These are phyloP conservation scores for Pseudocercospora fijiensis DNA, from an alignment of 2,329 filamentous ascomycete species.

Conservation along the genomic window DNA sequence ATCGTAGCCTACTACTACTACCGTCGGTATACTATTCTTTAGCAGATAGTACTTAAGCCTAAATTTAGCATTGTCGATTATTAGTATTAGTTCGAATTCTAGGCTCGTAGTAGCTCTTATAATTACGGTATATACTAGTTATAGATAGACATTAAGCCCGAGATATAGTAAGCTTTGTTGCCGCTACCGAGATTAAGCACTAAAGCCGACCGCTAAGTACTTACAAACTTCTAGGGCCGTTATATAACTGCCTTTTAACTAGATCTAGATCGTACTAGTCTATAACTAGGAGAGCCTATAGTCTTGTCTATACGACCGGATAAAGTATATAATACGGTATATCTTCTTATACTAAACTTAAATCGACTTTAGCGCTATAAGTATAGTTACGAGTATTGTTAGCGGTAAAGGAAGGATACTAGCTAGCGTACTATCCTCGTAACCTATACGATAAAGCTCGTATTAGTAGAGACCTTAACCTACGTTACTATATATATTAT, in stretches of 20 bases:
- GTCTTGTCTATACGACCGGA: neutral
- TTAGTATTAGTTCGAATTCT: neutral
- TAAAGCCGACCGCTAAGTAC: neutral
- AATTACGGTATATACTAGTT: neutral
- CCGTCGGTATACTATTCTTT: too few species aligned
- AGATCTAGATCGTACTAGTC: too few species aligned
- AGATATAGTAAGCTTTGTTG: neutral
- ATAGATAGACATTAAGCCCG: neutral
- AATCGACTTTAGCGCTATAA: neutral
- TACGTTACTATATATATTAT: neutral
- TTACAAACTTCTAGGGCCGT: neutral
- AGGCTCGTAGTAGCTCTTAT: neutral
- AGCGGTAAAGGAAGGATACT: neutral
- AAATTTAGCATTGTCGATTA: too few species aligned
- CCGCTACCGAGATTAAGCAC: neutral
- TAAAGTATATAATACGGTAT: neutral
- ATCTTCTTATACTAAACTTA: neutral
- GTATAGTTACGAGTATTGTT: neutral
- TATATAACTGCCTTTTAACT: neutral
- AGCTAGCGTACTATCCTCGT: neutral
- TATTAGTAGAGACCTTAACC: neutral
- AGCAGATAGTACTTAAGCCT: too few species aligned
- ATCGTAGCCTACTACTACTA: too few species aligned
- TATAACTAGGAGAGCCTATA: too few species aligned
- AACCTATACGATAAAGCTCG: neutral